These are phyloP conservation scores for Brettanomyces sp. DNA, from an alignment of 805 yeast species.

Conservation along the genomic window DNA sequence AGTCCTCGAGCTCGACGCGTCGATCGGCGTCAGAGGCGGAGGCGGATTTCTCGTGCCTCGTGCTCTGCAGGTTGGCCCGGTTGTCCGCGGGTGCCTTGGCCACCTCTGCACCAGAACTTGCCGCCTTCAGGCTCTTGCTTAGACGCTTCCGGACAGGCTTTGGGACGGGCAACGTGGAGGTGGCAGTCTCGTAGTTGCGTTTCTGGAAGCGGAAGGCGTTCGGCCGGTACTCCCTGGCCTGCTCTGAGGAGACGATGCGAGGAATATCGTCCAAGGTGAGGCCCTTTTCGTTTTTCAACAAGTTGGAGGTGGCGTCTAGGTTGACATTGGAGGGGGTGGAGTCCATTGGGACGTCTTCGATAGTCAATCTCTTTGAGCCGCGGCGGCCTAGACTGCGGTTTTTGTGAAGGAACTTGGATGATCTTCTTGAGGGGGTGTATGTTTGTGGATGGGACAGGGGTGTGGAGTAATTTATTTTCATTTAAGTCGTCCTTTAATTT, in stretches of 20 bases:
- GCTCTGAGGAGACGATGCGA: conserved; percentile 93
- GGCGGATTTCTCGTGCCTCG: too few species aligned
- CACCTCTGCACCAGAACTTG: too few species aligned
- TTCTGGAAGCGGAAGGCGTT: conserved; percentile 83
- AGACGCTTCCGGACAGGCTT: conserved; percentile 16
- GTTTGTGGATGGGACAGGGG: too few species aligned
- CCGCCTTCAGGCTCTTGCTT: background rate
- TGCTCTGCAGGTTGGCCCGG: too few species aligned
- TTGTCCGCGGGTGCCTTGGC: too few species aligned
- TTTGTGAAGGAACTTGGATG: background rate
- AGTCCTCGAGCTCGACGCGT: background rate
- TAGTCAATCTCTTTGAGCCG: conserved; percentile 21
- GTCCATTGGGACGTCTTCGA: conserved; percentile 21
- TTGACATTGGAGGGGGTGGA: conserved; percentile 16
- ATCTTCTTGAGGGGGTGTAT: too few species aligned
- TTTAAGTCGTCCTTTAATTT: conserved; percentile 1
- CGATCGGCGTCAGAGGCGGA: background rate
- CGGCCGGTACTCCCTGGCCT: conserved; percentile 87
- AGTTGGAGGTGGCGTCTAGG: conserved; percentile 57
- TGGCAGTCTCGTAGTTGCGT: conserved; percentile 21
- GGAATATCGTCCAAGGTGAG: conserved; percentile 94
- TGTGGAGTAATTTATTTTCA: background rate
- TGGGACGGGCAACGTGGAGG: conserved; percentile 28
- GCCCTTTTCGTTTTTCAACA: conserved; percentile 72
- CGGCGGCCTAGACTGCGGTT: conserved; percentile 15